Base-by-base conservation (phyloP, 768 basidiomycete species). In the Tricholoma furcatifolium region DNA sequence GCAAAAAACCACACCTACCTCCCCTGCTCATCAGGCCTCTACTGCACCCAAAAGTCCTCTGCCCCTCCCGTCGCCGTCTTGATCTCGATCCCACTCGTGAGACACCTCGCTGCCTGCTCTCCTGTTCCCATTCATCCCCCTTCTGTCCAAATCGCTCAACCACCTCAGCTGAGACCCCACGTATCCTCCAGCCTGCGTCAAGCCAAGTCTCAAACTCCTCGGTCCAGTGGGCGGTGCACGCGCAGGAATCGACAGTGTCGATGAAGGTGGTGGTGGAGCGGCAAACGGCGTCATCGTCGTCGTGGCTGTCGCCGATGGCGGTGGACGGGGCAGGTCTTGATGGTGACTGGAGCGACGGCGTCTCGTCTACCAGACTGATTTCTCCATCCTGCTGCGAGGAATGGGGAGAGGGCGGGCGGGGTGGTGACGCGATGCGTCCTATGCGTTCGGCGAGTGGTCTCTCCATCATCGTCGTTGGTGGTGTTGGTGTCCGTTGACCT, bases 321-420 rank as follows among this genome's bases (percentile, higher is more conserved):
- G 27, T 7, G 27, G 27, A 7, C 27, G 27, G 27, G 7, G 27
- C 4, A 7, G 27, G 55, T 30, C 42, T 40, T 1, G 52, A 53
- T 5, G 43, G 32, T 6, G 51, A 44, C 23, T 53, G 58, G 1
- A 58, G 54, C 0, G 59, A 58, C 0, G 59, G 49, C 1, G 59
- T 55, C 14, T 62, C 57, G 7, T 59, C 60, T 17, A 56, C 54
- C 3, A 58, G 64, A 38, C 62, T 74, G 50, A 82, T 81, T 61
- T 82, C 81, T 4, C 80, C 80, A 38, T 82, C 81, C 61, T 82
- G 81, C 23, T 76, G 77, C 5, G 77, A 73, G 0, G 65, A 61
- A 38, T 18, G 48, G 17, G 50, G 46, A 14, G 34, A 47, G 3
- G 47, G 31, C 14, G 23, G 36, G 24, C 43, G 49, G 24, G 31